A percentile compares a stretch with the other conserved stretches of the same genome.
Evolutionary conservation across 805 yeast species (phyloP).

Genomic region (Komagataella phaffii): DNA sequence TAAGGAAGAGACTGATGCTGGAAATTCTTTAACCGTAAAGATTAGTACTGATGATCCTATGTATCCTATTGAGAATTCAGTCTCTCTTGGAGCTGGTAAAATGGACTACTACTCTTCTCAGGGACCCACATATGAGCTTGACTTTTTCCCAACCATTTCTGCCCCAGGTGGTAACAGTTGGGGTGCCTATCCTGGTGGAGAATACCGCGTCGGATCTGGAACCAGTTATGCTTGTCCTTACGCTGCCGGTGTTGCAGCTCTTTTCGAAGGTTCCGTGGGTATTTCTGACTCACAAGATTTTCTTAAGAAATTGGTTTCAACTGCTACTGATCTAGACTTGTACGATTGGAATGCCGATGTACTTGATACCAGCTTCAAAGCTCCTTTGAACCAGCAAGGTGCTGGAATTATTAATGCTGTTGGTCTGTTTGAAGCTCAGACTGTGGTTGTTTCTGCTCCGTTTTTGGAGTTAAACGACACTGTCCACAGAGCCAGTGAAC

Average conservation of each 20-base stretch:
- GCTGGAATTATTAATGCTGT: slow-evolving; percentile 9
- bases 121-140: slow-evolving; percentile 10
- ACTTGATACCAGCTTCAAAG: slow-evolving; percentile 1
- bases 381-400: slow-evolving; percentile 10
- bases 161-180: slow-evolving; percentile 11
- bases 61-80: not conserved
- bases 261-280: slow-evolving; percentile 5
- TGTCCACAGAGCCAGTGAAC: slow-evolving; percentile 4
- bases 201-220: slow-evolving; percentile 6
- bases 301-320: slow-evolving; percentile 2
- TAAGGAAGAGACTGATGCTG: slow-evolving; percentile 1
- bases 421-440: slow-evolving; percentile 5
- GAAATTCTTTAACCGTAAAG: not conserved
- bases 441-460: slow-evolving; percentile 4
- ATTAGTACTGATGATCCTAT: not conserved
- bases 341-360: not conserved
- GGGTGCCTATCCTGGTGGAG: slow-evolving; percentile 4
- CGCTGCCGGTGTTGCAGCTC: slow-evolving; percentile 8
- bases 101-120: slow-evolving; percentile 7
- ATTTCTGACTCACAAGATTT: slow-evolving; percentile 1
- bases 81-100: slow-evolving; percentile 5
- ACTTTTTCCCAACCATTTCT: slow-evolving; percentile 8
- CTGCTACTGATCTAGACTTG: slow-evolving; percentile 2
- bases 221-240: slow-evolving; percentile 10
- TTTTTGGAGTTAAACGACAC: slow-evolving; percentile 7